Evolutionary conservation across 345 rosid genomes (phyloP).

Genomic region (Brassica incana): DNA sequence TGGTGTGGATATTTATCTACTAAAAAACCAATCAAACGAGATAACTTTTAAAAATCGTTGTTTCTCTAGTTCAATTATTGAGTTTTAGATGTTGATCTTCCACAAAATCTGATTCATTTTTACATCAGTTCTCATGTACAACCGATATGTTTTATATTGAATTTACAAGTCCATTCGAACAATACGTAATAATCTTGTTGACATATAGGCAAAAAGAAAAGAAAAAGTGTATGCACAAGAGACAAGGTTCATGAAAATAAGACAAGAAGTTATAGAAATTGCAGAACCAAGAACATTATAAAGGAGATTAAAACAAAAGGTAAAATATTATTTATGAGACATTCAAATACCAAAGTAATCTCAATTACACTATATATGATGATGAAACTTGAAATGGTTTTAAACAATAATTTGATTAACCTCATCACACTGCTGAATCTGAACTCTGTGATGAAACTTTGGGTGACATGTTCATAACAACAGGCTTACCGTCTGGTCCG

Average conservation of each 20-base stretch:
- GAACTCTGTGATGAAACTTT: slow-evolving; percentile 36
- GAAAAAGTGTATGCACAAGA: background rate
- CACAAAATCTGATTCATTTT: background rate
- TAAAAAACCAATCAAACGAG: background rate
- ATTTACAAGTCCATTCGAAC: background rate
- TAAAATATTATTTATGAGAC: slow-evolving; percentile 33
- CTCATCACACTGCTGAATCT: slow-evolving; percentile 35
- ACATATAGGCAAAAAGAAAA: background rate
- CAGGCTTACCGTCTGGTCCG: slow-evolving; percentile 36
- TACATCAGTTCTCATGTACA: background rate
- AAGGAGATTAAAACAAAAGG: background rate
- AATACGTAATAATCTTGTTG: background rate
- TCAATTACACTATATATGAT: slow-evolving; percentile 9
- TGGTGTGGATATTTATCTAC: background rate
- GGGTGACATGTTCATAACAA: slow-evolving; percentile 26
- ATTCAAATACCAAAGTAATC: slow-evolving; percentile 26
- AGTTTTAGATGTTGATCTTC: background rate
- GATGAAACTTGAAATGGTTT: slow-evolving; percentile 4
- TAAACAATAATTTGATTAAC: slow-evolving; percentile 13
- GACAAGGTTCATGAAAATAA: background rate
- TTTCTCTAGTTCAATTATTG: background rate
- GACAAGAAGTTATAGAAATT: background rate
- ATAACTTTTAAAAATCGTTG: background rate
- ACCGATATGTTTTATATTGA: background rate
- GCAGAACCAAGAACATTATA: background rate